phyloP scores from a whole-genome alignment of 73 alveolate genomes.

The Stentor coeruleus region DNA sequence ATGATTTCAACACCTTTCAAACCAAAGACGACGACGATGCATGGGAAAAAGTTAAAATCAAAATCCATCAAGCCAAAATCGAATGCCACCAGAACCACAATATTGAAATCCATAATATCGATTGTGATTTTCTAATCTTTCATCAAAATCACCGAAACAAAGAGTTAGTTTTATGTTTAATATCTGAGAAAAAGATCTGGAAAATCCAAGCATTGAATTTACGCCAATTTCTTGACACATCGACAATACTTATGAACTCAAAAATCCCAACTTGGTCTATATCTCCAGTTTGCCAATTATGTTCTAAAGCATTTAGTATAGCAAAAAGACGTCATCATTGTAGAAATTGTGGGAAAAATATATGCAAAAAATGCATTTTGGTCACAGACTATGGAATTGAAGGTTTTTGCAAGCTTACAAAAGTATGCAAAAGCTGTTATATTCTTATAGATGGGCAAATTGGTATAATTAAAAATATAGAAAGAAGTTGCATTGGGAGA shows the following conservation, averaged over 20 bases:
- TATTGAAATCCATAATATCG: neutral
- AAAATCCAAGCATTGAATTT: neutral
- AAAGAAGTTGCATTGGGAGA: too few species aligned
- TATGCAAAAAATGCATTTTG: neutral
- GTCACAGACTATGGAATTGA: neutral
- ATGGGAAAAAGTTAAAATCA: neutral
- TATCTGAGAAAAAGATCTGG: neutral
- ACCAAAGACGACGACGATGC: neutral
- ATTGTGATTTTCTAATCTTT: neutral
- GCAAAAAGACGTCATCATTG: neutral
- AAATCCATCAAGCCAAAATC: neutral
- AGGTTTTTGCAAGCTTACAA: neutral
- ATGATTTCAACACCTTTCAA: too few species aligned
- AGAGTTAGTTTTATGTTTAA: neutral
- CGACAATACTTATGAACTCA: neutral
- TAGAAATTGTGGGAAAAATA: neutral
- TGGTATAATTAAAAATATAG: too few species aligned
- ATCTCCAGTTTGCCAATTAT: neutral
- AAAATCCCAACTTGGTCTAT: neutral
- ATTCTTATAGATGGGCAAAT: neutral
- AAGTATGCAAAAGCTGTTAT: neutral
- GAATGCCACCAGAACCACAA: neutral
- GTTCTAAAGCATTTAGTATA: neutral
- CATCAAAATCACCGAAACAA: neutral
- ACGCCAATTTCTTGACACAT: neutral